Evolutionary conservation across 306 rosid genomes (phyloP).

Genomic region (Vicia villosa): DNA sequence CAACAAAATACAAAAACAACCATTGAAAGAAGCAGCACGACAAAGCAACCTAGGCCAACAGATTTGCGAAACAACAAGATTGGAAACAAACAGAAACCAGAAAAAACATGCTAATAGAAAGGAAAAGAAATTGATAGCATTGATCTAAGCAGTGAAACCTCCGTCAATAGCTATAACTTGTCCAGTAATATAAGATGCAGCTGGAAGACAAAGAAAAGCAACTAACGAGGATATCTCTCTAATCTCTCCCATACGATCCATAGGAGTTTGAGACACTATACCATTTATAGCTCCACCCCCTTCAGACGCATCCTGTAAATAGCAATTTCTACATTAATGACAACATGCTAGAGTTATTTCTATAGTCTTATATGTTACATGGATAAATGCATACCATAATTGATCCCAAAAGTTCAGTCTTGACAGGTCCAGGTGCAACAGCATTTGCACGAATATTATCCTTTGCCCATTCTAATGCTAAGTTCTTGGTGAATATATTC

Average conservation of each 20-base stretch:
- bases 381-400: neutral
- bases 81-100: too few species aligned
- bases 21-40: too few species aligned
- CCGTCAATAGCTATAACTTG: conserved; percentile 59
- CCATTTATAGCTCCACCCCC: neutral
- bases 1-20: too few species aligned
- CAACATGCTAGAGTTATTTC: too few species aligned
- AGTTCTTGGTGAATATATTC: conserved; percentile 52
- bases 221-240: conserved; percentile 54
- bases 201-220: conserved; percentile 62
- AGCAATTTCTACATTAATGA: too few species aligned
- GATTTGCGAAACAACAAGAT: too few species aligned
- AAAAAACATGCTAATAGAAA: too few species aligned
- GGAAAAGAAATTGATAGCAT: neutral
- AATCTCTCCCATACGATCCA: conserved; percentile 41
- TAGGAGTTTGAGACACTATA: conserved; percentile 18
- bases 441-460: conserved; percentile 59
- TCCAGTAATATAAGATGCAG: conserved; percentile 59
- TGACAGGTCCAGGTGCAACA: conserved; percentile 57
- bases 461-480: conserved; percentile 71
- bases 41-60: too few species aligned
- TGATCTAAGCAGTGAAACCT: conserved; percentile 33
- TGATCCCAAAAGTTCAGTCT: conserved; percentile 10
- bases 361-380: too few species aligned
- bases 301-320: neutral